A percentile compares a stretch with the other conserved stretches of the same genome.
These are phyloP conservation scores for Nicotiana rustica DNA, from an alignment of 305 asterid species.

Conservation along the genomic window DNA sequence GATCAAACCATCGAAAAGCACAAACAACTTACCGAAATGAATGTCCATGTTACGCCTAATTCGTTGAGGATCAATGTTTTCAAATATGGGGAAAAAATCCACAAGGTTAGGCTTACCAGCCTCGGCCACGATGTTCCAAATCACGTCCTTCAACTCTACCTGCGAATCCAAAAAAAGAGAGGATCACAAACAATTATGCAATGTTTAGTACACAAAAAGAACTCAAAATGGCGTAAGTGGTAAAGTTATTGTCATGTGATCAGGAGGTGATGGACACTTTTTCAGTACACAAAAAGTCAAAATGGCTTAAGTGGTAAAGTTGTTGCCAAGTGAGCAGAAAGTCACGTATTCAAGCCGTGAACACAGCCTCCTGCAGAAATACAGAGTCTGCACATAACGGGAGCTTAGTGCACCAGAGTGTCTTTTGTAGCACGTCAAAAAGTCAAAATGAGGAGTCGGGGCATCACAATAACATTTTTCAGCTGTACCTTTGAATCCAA, in stretches of 20 bases:
- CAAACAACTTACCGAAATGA: background rate
- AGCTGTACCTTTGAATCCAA: background rate
- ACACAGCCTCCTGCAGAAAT: no score
- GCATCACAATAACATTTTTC: background rate
- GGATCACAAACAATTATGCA: no score
- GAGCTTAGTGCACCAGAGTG: no score
- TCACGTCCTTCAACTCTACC: slow-evolving; percentile 23
- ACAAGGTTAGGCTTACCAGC: slow-evolving; percentile 31
- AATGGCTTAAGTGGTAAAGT: no score
- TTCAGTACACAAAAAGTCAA: background rate
- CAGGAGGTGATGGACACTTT: background rate
- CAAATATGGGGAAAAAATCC: slow-evolving; percentile 32
- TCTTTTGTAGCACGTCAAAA: no score
- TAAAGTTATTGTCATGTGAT: no score
- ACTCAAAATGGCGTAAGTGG: no score
- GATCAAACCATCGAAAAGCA: slow-evolving; percentile 11
- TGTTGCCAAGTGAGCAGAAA: no score
- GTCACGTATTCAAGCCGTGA: no score
- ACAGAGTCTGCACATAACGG: no score
- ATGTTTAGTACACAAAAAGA: background rate
- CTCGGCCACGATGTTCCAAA: background rate
- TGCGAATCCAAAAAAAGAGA: background rate
- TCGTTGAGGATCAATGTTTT: slow-evolving; percentile 34
- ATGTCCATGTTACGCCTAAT: background rate
- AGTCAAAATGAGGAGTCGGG: background rate